These are phyloP conservation scores for Dictyostelium purpureum DNA, from an alignment of 78 protist genomes.

Conservation along the genomic window DNA sequence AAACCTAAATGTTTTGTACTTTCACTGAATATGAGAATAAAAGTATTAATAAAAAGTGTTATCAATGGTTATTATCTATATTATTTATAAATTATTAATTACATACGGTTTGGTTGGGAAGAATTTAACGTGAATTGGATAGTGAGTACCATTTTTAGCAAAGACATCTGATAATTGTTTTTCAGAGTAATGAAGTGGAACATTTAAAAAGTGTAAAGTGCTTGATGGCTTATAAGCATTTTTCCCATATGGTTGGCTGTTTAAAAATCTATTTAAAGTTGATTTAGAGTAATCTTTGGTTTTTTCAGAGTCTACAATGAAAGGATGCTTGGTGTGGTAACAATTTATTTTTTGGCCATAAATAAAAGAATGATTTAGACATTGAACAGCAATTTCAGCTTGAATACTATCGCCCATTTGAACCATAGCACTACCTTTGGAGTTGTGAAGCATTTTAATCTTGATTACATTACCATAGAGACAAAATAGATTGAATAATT, in stretches of 20 bases:
- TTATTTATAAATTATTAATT: neutral
- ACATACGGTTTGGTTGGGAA: slow-evolving; percentile 61
- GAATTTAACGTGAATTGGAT: slow-evolving; percentile 66
- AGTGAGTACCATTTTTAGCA: slow-evolving; percentile 13
- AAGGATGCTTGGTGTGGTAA: slow-evolving; percentile 40
- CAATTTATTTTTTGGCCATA: slow-evolving; percentile 51
- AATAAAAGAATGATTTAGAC: slow-evolving; percentile 16
- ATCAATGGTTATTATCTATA: neutral
- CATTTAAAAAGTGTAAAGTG: slow-evolving; percentile 71
- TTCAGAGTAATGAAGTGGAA: slow-evolving; percentile 55
- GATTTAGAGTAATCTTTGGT: slow-evolving; percentile 72
- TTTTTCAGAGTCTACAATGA: slow-evolving; percentile 59
- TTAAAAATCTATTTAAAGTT: slow-evolving; percentile 50
- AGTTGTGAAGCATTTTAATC: slow-evolving; percentile 57
- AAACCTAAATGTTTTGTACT: slow-evolving; percentile 52
- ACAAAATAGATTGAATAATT: slow-evolving; percentile 73
- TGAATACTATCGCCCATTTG: slow-evolving; percentile 51
- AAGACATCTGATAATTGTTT: slow-evolving; percentile 26
- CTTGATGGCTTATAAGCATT: slow-evolving; percentile 71
- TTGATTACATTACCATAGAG: slow-evolving; percentile 73
- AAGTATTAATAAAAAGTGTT: neutral
- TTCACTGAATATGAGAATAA: neutral
- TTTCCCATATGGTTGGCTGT: slow-evolving; percentile 7
- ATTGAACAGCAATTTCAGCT: slow-evolving; percentile 65
- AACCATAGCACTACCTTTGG: slow-evolving; percentile 68